A percentile compares a stretch with the other conserved stretches of the same genome.
These are phyloP conservation scores for Adansonia rubrostipa DNA, from an alignment of 441 rosid genomes.

Conservation along the genomic window DNA sequence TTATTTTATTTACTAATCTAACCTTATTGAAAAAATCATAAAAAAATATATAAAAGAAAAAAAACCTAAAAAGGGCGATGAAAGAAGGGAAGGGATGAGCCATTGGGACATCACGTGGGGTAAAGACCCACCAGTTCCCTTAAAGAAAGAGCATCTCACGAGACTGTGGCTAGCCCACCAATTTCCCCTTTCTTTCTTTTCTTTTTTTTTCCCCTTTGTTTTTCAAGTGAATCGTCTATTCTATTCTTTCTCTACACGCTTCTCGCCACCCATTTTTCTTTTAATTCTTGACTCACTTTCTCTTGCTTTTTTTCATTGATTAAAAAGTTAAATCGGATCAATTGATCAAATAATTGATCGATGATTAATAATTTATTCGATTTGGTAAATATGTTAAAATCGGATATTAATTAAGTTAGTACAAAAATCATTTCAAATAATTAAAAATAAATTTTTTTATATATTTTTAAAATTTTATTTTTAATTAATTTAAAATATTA, in stretches of 20 bases:
- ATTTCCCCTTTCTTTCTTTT: background rate
- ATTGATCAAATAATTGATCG: too few relatives aligned
- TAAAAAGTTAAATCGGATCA: too few relatives aligned
- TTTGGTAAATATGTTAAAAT: too few relatives aligned
- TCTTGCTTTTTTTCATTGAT: too few relatives aligned
- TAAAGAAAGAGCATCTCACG: constrained; percentile 58
- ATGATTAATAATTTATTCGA: too few relatives aligned
- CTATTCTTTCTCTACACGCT: constrained; percentile 45
- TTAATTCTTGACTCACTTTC: too few relatives aligned
- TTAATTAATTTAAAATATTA: too few relatives aligned
- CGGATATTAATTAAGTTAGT: too few relatives aligned
- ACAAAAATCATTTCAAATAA: too few relatives aligned
- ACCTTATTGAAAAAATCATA: constrained; percentile 23
- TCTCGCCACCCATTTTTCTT: constrained; percentile 36
- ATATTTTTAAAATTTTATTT: too few relatives aligned
- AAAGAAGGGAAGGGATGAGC: constrained; percentile 4
- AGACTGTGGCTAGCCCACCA: constrained; percentile 28
- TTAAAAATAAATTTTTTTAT: too few relatives aligned
- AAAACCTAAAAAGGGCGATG: constrained; percentile 12
- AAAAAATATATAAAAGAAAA: too few relatives aligned
- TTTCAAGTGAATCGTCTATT: constrained; percentile 30
- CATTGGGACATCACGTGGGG: constrained; percentile 70
- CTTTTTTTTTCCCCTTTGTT: background rate
- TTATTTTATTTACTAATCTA: constrained; percentile 8
- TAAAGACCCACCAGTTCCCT: constrained; percentile 61